Percentiles rank a stretch among this genome's conserved stretches.
These are phyloP conservation scores for Ceratocystis harringtonii DNA, from an alignment of 2,329 filamentous ascomycete species.

Conservation along the genomic window DNA sequence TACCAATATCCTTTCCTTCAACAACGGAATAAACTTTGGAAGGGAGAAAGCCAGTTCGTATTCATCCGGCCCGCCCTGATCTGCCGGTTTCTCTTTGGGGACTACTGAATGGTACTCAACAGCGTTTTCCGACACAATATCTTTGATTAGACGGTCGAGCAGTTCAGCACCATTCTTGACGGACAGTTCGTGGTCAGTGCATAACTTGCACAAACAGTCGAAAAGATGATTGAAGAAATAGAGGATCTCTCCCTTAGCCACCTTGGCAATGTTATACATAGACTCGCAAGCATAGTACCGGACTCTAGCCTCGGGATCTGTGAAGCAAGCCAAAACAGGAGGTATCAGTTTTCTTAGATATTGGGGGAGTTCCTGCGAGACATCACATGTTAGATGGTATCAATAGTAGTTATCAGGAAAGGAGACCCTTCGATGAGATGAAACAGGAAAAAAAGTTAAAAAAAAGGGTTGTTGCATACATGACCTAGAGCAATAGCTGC, in stretches of 20 bases:
- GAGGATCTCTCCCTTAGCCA: slow-evolving; percentile 92
- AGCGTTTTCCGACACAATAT: slow-evolving; percentile 89
- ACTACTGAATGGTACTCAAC: slow-evolving; percentile 88
- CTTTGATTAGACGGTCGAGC: slow-evolving; percentile 84
- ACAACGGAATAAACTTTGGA: slow-evolving; percentile 73
- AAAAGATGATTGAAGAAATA: slow-evolving; percentile 98
- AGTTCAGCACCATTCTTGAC: slow-evolving; percentile 97
- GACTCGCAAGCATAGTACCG: slow-evolving; percentile 98
- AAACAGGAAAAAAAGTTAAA: background rate
- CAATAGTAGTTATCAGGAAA: background rate
- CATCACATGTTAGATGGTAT: background rate
- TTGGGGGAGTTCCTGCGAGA: slow-evolving; percentile 56
- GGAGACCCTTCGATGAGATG: slow-evolving; percentile 10
- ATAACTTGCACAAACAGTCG: slow-evolving; percentile 90
- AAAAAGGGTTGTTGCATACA: slow-evolving; percentile 39
- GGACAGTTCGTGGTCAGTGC: slow-evolving; percentile 87
- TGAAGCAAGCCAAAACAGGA: slow-evolving; percentile 92
- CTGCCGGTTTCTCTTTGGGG: slow-evolving; percentile 36
- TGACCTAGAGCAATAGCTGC: slow-evolving; percentile 88
- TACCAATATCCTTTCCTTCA: slow-evolving; percentile 88
- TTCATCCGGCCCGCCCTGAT: slow-evolving; percentile 32
- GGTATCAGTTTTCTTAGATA: slow-evolving; percentile 91
- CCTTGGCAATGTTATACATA: slow-evolving; percentile 99
- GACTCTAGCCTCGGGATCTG: slow-evolving; percentile 92
- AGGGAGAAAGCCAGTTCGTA: slow-evolving; percentile 65